phyloP scores from a whole-genome alignment of 768 basidiomycete species.

The Podaxis rugospora region DNA sequence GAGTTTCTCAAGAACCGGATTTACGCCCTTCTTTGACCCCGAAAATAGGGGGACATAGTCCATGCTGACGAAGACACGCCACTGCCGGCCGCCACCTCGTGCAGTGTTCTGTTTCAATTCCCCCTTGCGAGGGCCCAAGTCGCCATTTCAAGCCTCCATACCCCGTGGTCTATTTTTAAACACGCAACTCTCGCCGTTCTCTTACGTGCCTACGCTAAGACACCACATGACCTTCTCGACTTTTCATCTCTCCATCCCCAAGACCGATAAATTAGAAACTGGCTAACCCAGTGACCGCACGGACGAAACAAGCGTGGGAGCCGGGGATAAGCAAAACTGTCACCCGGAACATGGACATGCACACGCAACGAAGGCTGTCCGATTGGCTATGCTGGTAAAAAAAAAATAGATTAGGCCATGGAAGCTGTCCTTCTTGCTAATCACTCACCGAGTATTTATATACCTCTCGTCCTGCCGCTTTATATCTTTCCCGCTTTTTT shows the following conservation, averaged over 20 bases:
- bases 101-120: neutral
- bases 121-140: neutral
- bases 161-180: neutral
- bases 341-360: constrained; percentile 1
- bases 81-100: neutral
- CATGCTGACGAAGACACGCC: neutral
- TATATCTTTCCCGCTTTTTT: neutral
- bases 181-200: neutral
- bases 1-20: too few relatives aligned
- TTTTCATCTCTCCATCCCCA: neutral
- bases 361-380: neutral
- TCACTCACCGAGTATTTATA: neutral
- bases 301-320: neutral
- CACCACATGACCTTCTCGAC: neutral
- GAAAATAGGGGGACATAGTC: too few relatives aligned
- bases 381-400: neutral
- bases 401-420: neutral
- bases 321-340: neutral
- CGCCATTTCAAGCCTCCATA: neutral
- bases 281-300: too few relatives aligned
- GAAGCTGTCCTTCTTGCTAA: neutral
- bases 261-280: too few relatives aligned
- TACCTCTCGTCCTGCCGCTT: neutral
- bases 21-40: too few relatives aligned
- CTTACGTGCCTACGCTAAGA: neutral